Base-by-base conservation (phyloP, 306 rosid species). In the Malus domestica region DNA sequence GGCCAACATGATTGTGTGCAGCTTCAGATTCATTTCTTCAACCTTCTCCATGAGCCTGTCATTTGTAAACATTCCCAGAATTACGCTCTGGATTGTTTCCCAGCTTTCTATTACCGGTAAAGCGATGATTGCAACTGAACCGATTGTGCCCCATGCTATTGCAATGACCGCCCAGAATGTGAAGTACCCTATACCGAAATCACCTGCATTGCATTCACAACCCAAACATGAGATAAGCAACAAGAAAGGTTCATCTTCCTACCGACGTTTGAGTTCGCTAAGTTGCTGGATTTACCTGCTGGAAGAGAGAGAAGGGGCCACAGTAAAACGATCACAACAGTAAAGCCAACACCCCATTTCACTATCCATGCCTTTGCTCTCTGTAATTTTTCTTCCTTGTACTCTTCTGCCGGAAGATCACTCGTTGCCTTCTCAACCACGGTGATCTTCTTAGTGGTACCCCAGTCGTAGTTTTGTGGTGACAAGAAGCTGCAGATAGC, bases 381-480 rank as follows among this genome's bases (percentile, higher is more conserved):
- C 6, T 38, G 23, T 67, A 91, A 40, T 71, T 88, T 93, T 52
- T 90, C 88, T 81, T 89, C 96, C 69, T 52, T 91, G 70, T 84
- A 91, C 90, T 93, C 98, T 86, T 91, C 92, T 1, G 69, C 76
- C 52, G 93, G 92, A 5, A 87, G 74, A 8, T 93, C 87, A 70
- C 82, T 79, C 45, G 60, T 87, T 71, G 91, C 98, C 93, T 93
- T 90, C 72, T 93, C 97, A 70, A 93, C 98, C 65, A 72, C 85
- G 29, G 93, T 87, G 77, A 91, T 90, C 81, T 87, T 83, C 77
- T 78, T 91, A 6, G 98, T 93, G 67, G 84, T 91, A 29, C 79
- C 87, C 98, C 98, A 93, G 54, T 91, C 97, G 80, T 93, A 93
- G 89, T 90, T 88, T 78, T 93, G 94, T 70, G 98, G 97, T 83